Evolutionary conservation across 768 basidiomycete species (phyloP), one percentile per base, ranked within the genome.

Genomic region (Amanita rubescens): DNA sequence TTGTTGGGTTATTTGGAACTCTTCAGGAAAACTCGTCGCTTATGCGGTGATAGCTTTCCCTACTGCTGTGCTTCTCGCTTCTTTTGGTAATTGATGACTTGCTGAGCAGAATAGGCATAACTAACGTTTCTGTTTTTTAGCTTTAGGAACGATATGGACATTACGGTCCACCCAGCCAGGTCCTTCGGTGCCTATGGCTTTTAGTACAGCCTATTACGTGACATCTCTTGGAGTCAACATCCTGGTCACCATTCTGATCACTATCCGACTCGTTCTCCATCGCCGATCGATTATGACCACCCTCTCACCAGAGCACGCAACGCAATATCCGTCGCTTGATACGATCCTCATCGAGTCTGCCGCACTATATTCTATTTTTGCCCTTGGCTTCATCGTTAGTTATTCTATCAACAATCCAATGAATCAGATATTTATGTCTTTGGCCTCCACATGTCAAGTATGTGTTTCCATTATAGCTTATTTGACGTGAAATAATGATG

Each of bases 91-190:
- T 71, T 61, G 15, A 9, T 19, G 20, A 24, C 49, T 9, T 34
- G 33, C 7, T 48, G 30, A 32, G 11, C 17, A 34, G 24, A 49
- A 35, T 39, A 27, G 2, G 49, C 27, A 42, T 22, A 30, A 22
- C 24, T 41, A 12, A 48, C 17, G 8, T 20, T 1, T 33, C 30
- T n/a, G n/a, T 47, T n/a, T 17, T 9, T 27, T 42, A 76, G 74
- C 59, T 3, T 64, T 75, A 63, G 74, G 74, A 41, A 73, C 69
- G 0, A 56, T 74, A 0, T 75, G 73, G 73, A 71, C 71, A 7
- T 64, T 75, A 7, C 67, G 72, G 54, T 75, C 74, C 5, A 70
- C 67, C 45, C 68, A 72, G 50, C 73, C 72, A 5, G 68, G 65
- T 1, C 64, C 72, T 2, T 75, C 73, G 5, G 55, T 70, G 5